Evolutionary conservation across 148 eudicot genomes (phyloP), one percentile per base, ranked within the genome.

Genomic region (Bassia scoparia): DNA sequence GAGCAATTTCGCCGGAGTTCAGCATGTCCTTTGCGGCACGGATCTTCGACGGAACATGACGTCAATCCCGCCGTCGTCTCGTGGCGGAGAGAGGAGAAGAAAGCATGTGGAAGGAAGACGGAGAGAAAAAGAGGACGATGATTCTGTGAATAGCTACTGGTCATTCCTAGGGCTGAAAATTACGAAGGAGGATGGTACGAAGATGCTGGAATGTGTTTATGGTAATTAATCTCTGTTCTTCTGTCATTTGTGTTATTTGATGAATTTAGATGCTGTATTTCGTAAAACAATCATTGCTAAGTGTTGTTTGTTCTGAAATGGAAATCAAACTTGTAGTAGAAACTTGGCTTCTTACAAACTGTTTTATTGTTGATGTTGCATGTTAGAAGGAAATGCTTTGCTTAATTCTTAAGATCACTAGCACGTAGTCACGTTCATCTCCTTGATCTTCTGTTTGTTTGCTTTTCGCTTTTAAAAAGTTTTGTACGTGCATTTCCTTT

Each of bases 191-290:
- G 97, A 92, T 72, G 95, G 97, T 24, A 75, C 88, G 18, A 91
- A 81, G 97, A 95, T 83, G 88, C 31, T 92, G 97, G 97, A 92
- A 92, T 44, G 86, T 89, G 21, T 89, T 92, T 67, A 89, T 88
- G 96, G 97, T 92, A 84, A 30, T 5, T 4, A 61, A 24, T 24
- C 29, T 68, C 3, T 44, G 1, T 3, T 1, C 17, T n/a, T 30
- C 31, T 26, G 3, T 23, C 11, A 21, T 24, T 2, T 46, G 4
- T 67, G 15, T 44, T 59, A 7, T 5, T 7, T 31, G 41, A 21
- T 23, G 31, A 0, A 27, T 4, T 74, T 2, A 50, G 13, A 18
- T 43, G 16, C 26, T 66, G 21, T 64, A 35, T 65, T 43, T 41
- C 1, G 0, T 4, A 2, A 34, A 31, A 17, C 33, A 12, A 31